Conservation (phyloP, 306 rosid genomes). For the Vachellia pachyceras region DNA sequence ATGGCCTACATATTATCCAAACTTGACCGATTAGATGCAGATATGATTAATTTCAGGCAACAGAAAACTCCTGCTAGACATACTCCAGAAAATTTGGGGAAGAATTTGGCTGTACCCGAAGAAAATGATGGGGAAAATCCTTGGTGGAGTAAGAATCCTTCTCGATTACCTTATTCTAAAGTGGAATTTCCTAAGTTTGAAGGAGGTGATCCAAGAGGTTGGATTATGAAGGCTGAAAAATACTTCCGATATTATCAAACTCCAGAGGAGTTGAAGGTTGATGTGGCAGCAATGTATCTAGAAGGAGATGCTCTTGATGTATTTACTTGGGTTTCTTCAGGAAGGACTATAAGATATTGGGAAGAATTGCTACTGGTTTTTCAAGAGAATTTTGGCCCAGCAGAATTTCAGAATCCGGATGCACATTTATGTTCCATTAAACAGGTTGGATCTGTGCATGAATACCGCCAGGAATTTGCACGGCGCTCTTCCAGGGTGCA, state of each 20-base stretch:
- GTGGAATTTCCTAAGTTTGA: too few species aligned
- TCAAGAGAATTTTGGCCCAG: neutral
- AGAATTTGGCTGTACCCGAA: too few species aligned
- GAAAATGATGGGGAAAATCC: too few species aligned
- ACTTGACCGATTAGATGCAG: too few species aligned
- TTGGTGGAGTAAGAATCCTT: too few species aligned
- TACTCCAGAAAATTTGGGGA: too few species aligned
- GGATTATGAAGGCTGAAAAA: neutral
- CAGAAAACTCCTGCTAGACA: too few species aligned
- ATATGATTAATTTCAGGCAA: too few species aligned
- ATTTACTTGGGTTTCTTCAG: neutral
- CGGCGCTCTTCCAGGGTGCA: fast-evolving
- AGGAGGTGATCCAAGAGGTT: too few species aligned
- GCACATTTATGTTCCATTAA: neutral
- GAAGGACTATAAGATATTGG: neutral
- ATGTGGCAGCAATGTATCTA: neutral
- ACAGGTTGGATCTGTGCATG: neutral
- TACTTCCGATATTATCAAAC: neutral
- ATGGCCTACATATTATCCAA: too few species aligned
- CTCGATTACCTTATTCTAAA: too few species aligned
- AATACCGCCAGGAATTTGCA: neutral
- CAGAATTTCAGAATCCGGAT: neutral
- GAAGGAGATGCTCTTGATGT: neutral
- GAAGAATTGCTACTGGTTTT: neutral
- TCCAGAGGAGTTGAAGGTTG: neutral